Evolutionary conservation across 176 grass and related monocot genomes (phyloP).

Genomic region (Juncus effusus): DNA sequence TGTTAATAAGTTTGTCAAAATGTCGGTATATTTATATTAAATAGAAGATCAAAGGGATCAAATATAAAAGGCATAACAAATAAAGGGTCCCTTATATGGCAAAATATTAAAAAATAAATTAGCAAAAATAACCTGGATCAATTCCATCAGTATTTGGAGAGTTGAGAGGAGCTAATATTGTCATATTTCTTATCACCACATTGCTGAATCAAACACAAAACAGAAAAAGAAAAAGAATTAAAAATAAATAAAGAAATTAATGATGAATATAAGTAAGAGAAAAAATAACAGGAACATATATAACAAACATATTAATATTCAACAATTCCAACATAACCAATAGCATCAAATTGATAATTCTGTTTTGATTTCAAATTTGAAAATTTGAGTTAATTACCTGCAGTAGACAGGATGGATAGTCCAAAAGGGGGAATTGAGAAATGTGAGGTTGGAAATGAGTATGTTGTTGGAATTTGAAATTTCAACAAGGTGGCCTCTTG

Average conservation of each 20-base stretch:
- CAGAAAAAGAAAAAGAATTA: not conserved
- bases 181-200: constrained; percentile 72
- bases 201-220: constrained; percentile 42
- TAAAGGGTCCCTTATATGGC: too few species aligned
- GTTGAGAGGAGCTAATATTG: constrained; percentile 67
- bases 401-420: constrained; percentile 92
- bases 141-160: constrained; percentile 94
- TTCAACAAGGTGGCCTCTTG: constrained; percentile 83
- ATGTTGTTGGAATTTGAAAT: constrained; percentile 64
- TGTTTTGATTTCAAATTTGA: not conserved
- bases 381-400: constrained; percentile 46
- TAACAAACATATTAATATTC: not conserved
- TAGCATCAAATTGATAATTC: not conserved
- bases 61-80: too few species aligned
- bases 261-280: constrained; percentile 10
- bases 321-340: not conserved
- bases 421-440: constrained; percentile 94
- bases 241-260: constrained; percentile 3
- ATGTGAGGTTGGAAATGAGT: constrained; percentile 62
- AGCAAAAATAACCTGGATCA: constrained; percentile 62
- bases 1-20: too few species aligned
- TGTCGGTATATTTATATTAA: too few species aligned
- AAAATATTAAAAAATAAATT: not conserved
- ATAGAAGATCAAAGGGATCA: too few species aligned
- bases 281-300: not conserved